Evolutionary conservation across 306 rosid species (phyloP).

Genomic region (Morella rubra): DNA sequence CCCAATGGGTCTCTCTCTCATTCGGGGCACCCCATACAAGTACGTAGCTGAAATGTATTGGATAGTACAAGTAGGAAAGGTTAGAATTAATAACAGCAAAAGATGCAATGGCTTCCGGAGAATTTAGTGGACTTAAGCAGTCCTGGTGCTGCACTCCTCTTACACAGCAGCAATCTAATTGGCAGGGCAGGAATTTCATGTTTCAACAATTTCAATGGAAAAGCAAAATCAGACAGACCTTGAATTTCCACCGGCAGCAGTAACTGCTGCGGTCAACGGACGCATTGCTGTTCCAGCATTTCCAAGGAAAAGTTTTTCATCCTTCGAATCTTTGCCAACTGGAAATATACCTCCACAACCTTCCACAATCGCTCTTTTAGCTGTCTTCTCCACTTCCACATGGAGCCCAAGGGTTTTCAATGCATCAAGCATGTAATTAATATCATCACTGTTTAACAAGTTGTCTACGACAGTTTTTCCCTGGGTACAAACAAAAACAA

Average conservation of each 20-base stretch:
- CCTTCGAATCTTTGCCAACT: constrained; percentile 49
- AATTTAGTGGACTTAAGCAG: constrained; percentile 15
- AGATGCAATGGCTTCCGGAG: constrained; percentile 2
- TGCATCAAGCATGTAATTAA: constrained; percentile 96
- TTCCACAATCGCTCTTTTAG: constrained; percentile 77
- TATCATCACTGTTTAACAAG: constrained; percentile 84
- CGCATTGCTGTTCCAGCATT: constrained; percentile 99
- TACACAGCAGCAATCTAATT: not conserved
- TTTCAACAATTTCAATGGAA: not conserved
- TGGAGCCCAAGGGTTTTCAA: constrained; percentile 73
- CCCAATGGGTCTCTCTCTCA: constrained; percentile 99
- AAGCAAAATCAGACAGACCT: constrained; percentile 45
- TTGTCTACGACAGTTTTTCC: constrained; percentile 98
- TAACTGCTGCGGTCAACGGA: constrained; percentile 92
- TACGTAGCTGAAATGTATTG: constrained; percentile 59
- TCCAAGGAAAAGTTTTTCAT: constrained; percentile 91
- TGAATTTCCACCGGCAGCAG: constrained; percentile 89
- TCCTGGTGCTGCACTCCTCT: not conserved
- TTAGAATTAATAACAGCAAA: constrained; percentile 12
- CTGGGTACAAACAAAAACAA: constrained; percentile 37
- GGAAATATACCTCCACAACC: constrained; percentile 95
- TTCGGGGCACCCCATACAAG: constrained; percentile 99
- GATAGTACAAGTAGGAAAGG: constrained; percentile 17
- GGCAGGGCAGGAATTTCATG: constrained; percentile 8
- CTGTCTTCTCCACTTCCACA: constrained; percentile 75